Base-by-base conservation (phyloP, 2,329 filamentous ascomycete genomes). In the Periconia digitata region DNA sequence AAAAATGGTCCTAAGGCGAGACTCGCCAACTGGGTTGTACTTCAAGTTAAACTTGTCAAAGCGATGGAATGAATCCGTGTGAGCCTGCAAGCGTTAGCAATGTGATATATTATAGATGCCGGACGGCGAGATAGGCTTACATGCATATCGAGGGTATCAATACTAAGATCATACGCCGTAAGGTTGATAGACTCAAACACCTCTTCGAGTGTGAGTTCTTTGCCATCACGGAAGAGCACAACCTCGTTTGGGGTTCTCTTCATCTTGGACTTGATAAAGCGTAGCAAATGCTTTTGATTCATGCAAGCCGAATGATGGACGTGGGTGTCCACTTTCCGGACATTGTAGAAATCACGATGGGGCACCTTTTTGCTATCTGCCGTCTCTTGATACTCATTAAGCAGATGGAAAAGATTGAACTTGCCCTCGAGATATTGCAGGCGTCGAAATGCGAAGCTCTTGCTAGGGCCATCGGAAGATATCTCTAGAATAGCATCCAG, bases 1-100 rank as follows among this genome's bases (percentile, higher is more conserved):
- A 70, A 99, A 99, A 60, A 99, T 99, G n/a, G 94, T 96, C 63
- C 94, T 85, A 47, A 99, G 77, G 46, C 94, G 86, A 37, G 94
- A 97, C 73, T 99, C 94, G 42, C 94, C 94, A 52, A 99, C 86
- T 1, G 94, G 94, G 61, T 99, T 99, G 70, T 99, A 99, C 71
- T 99, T 99, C 47, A 99, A 78, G 69, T 99, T 99, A 80, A 99
- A 99, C 72, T 99, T 99, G 78, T 99, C 94, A 69, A 99, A 99
- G 3, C 94, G 89, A 73, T 99, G 94, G 75, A 99, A 99, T 0
- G 90, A 95, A 72, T 99, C 94, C 10, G 90, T 96, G 67, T 99
- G 94, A 20, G 94, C 92, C 86, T 90, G 42, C 2, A 2, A 7
- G 10, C 20, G 37, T 66, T 18, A 65, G 53, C 22, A 41, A 7